Evolutionary conservation across 306 rosid genomes (phyloP).

Genomic region (Quercus variabilis): DNA sequence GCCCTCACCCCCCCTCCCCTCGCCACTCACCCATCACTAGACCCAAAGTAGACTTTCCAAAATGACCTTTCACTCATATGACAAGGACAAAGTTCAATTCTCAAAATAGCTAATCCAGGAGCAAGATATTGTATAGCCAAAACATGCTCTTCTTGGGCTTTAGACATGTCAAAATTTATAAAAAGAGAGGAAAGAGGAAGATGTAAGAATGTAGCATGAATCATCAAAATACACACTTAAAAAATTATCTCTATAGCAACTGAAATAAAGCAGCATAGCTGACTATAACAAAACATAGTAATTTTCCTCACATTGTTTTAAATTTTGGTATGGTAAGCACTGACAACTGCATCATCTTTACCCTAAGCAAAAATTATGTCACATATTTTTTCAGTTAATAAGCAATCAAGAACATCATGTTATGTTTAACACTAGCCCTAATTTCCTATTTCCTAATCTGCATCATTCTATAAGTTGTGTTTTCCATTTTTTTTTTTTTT

Average conservation of each 20-base stretch:
- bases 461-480: neutral
- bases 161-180: conserved; percentile 81
- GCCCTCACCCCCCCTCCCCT: too few species aligned
- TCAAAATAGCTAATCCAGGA: conserved; percentile 86
- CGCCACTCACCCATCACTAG: too few species aligned
- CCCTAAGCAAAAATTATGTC: neutral
- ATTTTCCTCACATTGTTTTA: neutral
- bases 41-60: conserved; percentile 89
- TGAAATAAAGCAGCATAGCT: neutral
- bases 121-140: conserved; percentile 63
- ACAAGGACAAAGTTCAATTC: conserved; percentile 88
- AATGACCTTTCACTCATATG: conserved; percentile 91
- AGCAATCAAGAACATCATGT: neutral
- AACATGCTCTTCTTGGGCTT: conserved; percentile 70
- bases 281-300: neutral
- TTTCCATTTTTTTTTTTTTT: too few species aligned
- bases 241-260: neutral
- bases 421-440: neutral
- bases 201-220: conserved; percentile 23
- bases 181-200: conserved; percentile 13
- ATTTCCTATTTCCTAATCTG: too few species aligned
- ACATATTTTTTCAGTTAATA: neutral
- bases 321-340: neutral
- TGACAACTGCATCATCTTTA: neutral
- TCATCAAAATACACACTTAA: neutral